Evolutionary conservation across 305 asterid genomes (phyloP).

Genomic region (Solanum aculeatissimum): DNA sequence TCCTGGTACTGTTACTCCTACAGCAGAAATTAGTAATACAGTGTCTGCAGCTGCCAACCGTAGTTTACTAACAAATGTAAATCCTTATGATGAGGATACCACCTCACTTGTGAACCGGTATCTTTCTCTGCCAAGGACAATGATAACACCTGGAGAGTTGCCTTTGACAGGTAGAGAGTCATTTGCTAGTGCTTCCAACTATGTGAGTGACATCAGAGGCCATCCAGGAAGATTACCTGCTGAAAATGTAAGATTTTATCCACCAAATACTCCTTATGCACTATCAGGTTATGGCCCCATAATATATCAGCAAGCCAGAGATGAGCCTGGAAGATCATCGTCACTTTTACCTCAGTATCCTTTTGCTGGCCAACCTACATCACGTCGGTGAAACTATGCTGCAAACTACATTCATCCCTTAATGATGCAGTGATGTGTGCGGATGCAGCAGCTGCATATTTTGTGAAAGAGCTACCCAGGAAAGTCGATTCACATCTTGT

Average conservation of each 20-base stretch:
- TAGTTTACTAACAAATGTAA: background rate
- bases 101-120: conserved; percentile 58
- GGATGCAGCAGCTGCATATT: background rate
- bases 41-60: conserved; percentile 14
- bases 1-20: background rate
- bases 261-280: conserved; percentile 21
- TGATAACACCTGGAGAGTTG: conserved; percentile 17
- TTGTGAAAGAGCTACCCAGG: background rate
- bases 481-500: background rate
- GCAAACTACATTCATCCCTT: background rate
- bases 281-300: conserved; percentile 16
- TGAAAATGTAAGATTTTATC: conserved; percentile 14
- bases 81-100: conserved; percentile 58
- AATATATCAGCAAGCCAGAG: conserved; percentile 12
- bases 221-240: conserved; percentile 11
- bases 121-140: conserved; percentile 31
- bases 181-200: conserved; percentile 12
- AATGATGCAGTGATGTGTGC: background rate
- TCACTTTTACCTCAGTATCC: conserved; percentile 54
- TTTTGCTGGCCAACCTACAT: conserved; percentile 42
- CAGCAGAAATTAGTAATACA: background rate
- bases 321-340: conserved; percentile 15
- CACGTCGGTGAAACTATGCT: conserved; percentile 13
- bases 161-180: conserved; percentile 14
- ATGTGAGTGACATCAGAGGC: conserved; percentile 11